These are phyloP conservation scores for Boletellus ananas DNA, from an alignment of 768 basidiomycete species.

Conservation along the genomic window DNA sequence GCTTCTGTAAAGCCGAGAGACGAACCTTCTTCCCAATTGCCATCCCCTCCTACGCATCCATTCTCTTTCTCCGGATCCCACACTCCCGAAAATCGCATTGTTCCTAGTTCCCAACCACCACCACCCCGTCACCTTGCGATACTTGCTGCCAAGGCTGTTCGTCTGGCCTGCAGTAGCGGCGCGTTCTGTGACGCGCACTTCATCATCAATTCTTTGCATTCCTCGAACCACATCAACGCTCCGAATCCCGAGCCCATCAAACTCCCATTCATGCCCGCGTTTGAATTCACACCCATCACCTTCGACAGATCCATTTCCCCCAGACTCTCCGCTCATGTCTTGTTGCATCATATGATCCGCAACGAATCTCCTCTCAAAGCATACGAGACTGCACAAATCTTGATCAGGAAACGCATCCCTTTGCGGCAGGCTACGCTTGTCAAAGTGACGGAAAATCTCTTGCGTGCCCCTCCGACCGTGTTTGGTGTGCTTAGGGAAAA, in stretches of 20 bases:
- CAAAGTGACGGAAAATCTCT: conserved; percentile 27
- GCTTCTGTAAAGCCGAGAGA: background rate
- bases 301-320: conserved; percentile 53
- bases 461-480: conserved; percentile 23
- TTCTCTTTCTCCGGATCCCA: background rate
- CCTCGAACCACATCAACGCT: conserved; percentile 29
- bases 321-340: conserved; percentile 56
- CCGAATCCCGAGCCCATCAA: conserved; percentile 8
- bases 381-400: conserved; percentile 41
- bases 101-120: conserved; percentile 2
- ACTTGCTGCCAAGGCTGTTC: conserved; percentile 51
- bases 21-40: background rate
- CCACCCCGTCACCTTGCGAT: conserved; percentile 13
- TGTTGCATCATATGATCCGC: conserved; percentile 64
- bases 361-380: conserved; percentile 47
- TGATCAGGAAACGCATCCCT: conserved; percentile 53
- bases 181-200: conserved; percentile 49
- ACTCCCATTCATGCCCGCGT: conserved; percentile 23
- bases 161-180: conserved; percentile 39
- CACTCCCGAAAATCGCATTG: no score
- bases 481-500: conserved; percentile 16
- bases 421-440: conserved; percentile 51
- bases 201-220: conserved; percentile 55
- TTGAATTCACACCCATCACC: conserved; percentile 40
- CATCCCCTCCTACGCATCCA: background rate